These are phyloP conservation scores for Apiospora aurea DNA, from an alignment of 2,329 filamentous ascomycete genomes.

Conservation along the genomic window DNA sequence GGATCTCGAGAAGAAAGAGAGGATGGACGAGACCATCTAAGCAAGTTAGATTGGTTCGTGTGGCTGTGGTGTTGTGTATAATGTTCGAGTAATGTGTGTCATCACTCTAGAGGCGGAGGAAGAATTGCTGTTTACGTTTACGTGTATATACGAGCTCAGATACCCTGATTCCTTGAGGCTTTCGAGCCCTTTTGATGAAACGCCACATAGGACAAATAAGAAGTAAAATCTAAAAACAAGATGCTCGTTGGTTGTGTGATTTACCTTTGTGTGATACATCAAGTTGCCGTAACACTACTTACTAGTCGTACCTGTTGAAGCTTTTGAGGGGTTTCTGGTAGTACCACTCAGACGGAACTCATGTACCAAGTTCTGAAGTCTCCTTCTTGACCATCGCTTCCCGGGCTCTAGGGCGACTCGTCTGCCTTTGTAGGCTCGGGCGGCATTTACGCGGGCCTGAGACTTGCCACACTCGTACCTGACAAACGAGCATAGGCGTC, in stretches of 20 bases:
- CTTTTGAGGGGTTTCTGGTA: no score
- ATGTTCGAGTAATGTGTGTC: neutral
- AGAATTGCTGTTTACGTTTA: slow-evolving; percentile 19
- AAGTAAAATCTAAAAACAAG: neutral
- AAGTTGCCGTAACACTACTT: no score
- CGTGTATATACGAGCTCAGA: slow-evolving; percentile 20
- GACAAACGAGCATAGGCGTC: no score
- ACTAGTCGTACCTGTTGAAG: no score
- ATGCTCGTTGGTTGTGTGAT: neutral
- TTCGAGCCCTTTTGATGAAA: neutral
- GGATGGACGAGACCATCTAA: neutral
- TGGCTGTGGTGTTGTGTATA: neutral
- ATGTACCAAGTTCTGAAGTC: no score
- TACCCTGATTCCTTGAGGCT: slow-evolving; percentile 14
- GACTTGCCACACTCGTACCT: no score
- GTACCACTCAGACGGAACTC: no score
- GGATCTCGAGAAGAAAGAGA: slow-evolving; percentile 4
- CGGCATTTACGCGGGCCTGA: no score
- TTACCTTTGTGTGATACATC: neutral
- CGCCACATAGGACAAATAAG: slow-evolving; percentile 5
- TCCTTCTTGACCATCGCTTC: no score
- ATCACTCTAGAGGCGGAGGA: neutral
- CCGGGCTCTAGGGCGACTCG: no score
- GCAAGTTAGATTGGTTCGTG: neutral
- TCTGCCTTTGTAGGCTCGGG: no score